phyloP scores from a whole-genome alignment of 2,329 filamentous ascomycete genomes.

The Paecilomyces fulvus region DNA sequence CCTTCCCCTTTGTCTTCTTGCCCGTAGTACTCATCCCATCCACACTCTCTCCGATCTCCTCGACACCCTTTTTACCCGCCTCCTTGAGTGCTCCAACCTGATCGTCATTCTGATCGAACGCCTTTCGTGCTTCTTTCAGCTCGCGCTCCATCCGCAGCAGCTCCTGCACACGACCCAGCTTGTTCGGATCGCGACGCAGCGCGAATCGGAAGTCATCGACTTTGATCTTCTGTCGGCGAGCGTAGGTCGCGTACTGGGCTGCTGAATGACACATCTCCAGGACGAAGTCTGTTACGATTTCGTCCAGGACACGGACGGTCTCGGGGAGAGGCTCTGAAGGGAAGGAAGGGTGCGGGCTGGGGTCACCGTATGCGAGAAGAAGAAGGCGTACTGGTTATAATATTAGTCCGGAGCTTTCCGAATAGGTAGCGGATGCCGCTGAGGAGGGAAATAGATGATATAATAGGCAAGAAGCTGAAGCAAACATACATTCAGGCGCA shows the following conservation, averaged over 20 bases:
- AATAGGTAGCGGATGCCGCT: not conserved
- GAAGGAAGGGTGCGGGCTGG: slow-evolving; percentile 51
- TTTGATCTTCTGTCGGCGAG: slow-evolving; percentile 91
- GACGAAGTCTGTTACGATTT: slow-evolving; percentile 94
- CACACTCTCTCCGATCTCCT: slow-evolving; percentile 19
- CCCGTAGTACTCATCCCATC: slow-evolving; percentile 14
- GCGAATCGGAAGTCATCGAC: slow-evolving; percentile 97
- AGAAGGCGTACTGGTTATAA: slow-evolving; percentile 29
- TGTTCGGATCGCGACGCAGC: slow-evolving; percentile 72
- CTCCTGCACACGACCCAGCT: slow-evolving; percentile 83
- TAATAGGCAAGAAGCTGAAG: not conserved
- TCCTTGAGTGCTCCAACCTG: slow-evolving; percentile 31
- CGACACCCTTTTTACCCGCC: slow-evolving; percentile 26
- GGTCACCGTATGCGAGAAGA: slow-evolving; percentile 38
- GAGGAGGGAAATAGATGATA: not conserved
- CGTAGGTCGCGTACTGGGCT: slow-evolving; percentile 73
- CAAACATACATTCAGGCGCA: slow-evolving; percentile 55
- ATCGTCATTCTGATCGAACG: slow-evolving; percentile 38
- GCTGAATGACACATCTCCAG: slow-evolving; percentile 89
- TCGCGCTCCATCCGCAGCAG: slow-evolving; percentile 80
- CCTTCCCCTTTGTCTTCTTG: slow-evolving; percentile 31
- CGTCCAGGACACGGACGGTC: slow-evolving; percentile 81
- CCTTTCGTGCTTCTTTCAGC: slow-evolving; percentile 72
- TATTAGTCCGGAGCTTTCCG: not conserved
- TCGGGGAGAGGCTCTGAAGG: slow-evolving; percentile 67